phyloP scores from a whole-genome alignment of 441 rosid genomes.

The Heliophila coronopifolia region DNA sequence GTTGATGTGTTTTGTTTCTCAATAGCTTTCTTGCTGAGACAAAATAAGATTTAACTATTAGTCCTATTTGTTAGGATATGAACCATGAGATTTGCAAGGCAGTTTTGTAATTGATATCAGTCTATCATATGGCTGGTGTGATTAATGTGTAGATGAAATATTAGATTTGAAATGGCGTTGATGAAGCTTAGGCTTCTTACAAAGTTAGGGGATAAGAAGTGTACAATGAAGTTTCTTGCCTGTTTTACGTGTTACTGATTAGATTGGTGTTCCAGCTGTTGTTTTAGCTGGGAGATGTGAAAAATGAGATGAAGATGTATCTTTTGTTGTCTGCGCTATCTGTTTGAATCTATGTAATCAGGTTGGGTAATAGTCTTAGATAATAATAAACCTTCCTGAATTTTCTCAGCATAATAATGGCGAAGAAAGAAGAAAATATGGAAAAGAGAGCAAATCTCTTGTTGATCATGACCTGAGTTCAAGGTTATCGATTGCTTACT shows the following conservation, averaged over 20 bases:
- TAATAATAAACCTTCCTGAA: slow-evolving; percentile 27
- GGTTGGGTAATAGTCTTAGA: slow-evolving; percentile 13
- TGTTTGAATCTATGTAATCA: not conserved
- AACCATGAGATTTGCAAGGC: not conserved
- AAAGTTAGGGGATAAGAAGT: not conserved
- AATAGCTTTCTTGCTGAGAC: not conserved
- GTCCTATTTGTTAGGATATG: not conserved
- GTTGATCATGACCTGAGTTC: slow-evolving; percentile 37
- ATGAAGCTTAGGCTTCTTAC: not conserved
- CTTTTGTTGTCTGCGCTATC: not conserved
- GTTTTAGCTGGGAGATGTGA: not conserved
- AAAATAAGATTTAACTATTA: not conserved
- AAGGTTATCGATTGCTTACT: slow-evolving; percentile 27
- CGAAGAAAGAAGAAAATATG: slow-evolving; percentile 35
- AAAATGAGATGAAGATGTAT: not conserved
- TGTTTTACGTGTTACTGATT: not conserved
- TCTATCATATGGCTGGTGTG: not conserved
- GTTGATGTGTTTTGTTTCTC: not conserved
- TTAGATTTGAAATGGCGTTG: not conserved
- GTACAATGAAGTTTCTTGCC: not conserved
- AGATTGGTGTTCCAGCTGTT: not conserved
- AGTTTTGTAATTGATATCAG: not conserved
- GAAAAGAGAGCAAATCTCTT: slow-evolving; percentile 34
- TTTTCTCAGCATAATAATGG: slow-evolving; percentile 44
- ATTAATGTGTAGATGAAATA: not conserved